Evolutionary conservation across 2,329 filamentous ascomycete species (phyloP), one percentile per base, ranked within the genome.

Genomic region (Colletotrichum orchidophilum): DNA sequence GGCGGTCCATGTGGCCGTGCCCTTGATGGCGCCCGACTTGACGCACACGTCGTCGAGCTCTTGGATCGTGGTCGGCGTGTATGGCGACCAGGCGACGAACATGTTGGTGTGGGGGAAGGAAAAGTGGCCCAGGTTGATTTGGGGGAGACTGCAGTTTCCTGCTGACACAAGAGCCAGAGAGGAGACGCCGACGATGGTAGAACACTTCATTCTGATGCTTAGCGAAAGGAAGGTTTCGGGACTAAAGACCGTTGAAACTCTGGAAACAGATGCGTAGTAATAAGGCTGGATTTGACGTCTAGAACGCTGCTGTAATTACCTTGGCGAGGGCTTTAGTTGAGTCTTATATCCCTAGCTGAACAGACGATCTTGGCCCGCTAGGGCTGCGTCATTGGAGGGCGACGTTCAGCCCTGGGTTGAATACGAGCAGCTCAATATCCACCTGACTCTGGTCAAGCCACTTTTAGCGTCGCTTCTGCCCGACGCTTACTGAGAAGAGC

Each of bases 1-100:
- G 2, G 52, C 27, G 31, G 68, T 63, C 68, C 68, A 71, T 5
- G 68, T 71, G 4, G 64, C 68, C 1, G 68, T 71, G 13, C 68
- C 68, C 46, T 59, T 52, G 8, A 71, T 63, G 26, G 64, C 64
- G 7, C 68, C 68, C 3, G 5, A 8, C 6, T 31, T 26, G 12
- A 63, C 59, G 46, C 68, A 71, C 1, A 71, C 53, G 11, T 68
- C 42, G 9, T 39, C 26, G 5, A 71, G 15, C 5, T 71, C 68
- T 12, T 53, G 53, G 0, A 65, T 71, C 4, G 54, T 68, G 21
- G 68, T 71, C 9, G 68, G 68, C 2, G 64, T 68, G 27, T 63
- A 71, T 4, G 64, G 68, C 5, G 31, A 33, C 64, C 64, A 71
- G 18, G 68, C 68, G 6, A 71, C 13, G 27, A 71, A 59, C 1